Conservation (phyloP, 1,284 basidiomycete genomes). For the Pulchroboletus neoregius region DNA sequence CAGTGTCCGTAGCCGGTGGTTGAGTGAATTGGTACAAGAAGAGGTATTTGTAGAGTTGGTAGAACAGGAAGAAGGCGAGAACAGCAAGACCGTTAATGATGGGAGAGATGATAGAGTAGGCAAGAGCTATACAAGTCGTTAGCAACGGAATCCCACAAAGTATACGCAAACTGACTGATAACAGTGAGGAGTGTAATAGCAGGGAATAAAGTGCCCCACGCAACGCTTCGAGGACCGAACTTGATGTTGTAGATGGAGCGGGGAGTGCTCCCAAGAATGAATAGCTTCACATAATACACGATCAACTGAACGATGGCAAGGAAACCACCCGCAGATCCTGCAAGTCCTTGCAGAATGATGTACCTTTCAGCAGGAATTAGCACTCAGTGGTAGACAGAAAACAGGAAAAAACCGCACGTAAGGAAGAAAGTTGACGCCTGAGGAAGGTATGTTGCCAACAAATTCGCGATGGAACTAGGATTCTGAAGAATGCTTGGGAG, state of each 20-base stretch:
- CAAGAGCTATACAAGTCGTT: slow-evolving; percentile 45
- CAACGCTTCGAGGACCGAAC: slow-evolving; percentile 59
- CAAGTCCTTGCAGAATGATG: slow-evolving; percentile 65
- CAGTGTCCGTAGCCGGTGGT: slow-evolving; percentile 75
- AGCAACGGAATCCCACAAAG: neutral
- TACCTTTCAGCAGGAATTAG: slow-evolving; percentile 39
- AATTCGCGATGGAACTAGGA: slow-evolving; percentile 57
- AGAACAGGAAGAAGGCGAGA: slow-evolving; percentile 81
- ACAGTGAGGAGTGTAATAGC: slow-evolving; percentile 69
- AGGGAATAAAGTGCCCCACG: slow-evolving; percentile 90
- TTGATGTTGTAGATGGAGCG: slow-evolving; percentile 79
- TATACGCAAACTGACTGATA: slow-evolving; percentile 55
- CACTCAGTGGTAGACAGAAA: neutral
- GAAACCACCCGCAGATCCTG: slow-evolving; percentile 76
- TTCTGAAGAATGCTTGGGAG: slow-evolving; percentile 59
- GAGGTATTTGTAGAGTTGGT: slow-evolving; percentile 84
- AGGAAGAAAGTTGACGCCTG: slow-evolving; percentile 92
- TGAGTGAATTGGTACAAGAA: slow-evolving; percentile 82
- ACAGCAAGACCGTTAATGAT: slow-evolving; percentile 91
- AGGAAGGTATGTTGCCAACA: slow-evolving; percentile 77
- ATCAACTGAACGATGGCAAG: slow-evolving; percentile 73
- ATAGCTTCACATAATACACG: slow-evolving; percentile 83
- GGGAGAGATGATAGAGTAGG: slow-evolving; percentile 90
- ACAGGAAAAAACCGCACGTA: slow-evolving; percentile 54
- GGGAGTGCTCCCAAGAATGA: slow-evolving; percentile 88